These are phyloP conservation scores for Laburnicola sp. DNA, from an alignment of 2,329 filamentous ascomycete genomes.

Conservation along the genomic window DNA sequence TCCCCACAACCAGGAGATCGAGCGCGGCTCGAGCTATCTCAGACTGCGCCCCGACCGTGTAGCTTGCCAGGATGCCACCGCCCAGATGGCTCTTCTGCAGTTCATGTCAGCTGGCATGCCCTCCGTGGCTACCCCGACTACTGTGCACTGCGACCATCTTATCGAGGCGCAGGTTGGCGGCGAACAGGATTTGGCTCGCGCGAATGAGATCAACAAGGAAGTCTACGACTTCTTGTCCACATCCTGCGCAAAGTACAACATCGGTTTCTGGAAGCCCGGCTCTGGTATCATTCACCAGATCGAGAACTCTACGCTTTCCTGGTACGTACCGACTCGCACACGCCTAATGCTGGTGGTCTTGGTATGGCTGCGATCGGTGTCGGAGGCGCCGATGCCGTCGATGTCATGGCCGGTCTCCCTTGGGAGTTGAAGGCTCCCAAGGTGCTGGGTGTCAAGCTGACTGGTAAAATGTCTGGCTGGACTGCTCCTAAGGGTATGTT, in stretches of 20 bases:
- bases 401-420: conserved; percentile 37
- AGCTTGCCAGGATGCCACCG: conserved; percentile 51
- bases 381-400: no score
- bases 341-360: conserved; percentile 45
- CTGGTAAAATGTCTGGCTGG: conserved; percentile 37
- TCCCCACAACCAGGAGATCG: conserved; percentile 34
- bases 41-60: conserved; percentile 46
- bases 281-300: conserved; percentile 42
- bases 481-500: conserved; percentile 40
- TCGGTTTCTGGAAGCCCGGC: conserved; percentile 33
- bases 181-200: conserved; percentile 33
- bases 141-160: conserved; percentile 48
- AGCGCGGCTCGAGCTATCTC: conserved; percentile 46
- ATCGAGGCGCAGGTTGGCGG: conserved; percentile 44
- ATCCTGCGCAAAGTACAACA: conserved; percentile 46
- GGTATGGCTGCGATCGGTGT: conserved; percentile 44
- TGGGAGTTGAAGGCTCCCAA: conserved; percentile 44
- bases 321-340: conserved; percentile 46
- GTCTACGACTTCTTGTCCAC: conserved; percentile 48
- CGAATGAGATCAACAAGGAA: conserved; percentile 37
- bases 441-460: conserved; percentile 38
- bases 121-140: conserved; percentile 45
- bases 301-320: conserved; percentile 49
- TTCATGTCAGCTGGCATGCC: conserved; percentile 50
- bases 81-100: conserved; percentile 49